A percentile compares a stretch with the other conserved stretches of the same genome.
These are phyloP conservation scores for Phialocephala sp. DNA, from an alignment of 2,329 filamentous ascomycete species.

Conservation along the genomic window DNA sequence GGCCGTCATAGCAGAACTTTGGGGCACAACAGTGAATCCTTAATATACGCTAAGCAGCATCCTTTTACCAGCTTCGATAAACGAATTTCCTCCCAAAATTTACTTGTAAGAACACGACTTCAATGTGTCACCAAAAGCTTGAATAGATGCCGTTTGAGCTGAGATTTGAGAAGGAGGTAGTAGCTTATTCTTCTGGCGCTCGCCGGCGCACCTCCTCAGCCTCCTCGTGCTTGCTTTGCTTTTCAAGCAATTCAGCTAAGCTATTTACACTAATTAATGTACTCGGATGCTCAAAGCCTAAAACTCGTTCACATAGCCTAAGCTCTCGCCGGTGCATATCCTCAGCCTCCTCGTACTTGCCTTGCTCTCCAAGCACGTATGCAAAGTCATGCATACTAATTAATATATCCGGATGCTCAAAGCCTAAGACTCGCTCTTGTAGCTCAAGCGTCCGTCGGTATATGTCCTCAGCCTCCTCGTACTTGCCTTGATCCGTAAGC, in stretches of 20 bases:
- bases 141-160: no score
- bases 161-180: no score
- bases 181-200: not conserved
- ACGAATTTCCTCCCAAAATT: no score
- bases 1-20: no score
- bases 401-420: constrained; percentile 24
- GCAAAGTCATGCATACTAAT: constrained; percentile 29
- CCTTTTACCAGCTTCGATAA: no score
- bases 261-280: constrained; percentile 30
- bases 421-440: not conserved
- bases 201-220: constrained; percentile 27
- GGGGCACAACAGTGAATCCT: no score
- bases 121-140: no score
- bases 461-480: constrained; percentile 28
- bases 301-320: constrained; percentile 3
- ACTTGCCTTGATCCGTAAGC: no score
- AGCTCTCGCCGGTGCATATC: constrained; percentile 23
- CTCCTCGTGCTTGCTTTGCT: constrained; percentile 25
- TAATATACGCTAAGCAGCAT: no score
- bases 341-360: constrained; percentile 29
- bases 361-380: no score
- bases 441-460: constrained; percentile 23
- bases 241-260: no score
- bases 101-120: no score
- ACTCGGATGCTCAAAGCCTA: constrained; percentile 13